A percentile compares a stretch with the other conserved stretches of the same genome.
Conservation (phyloP, 495 filamentous ascomycete genomes). For the Neurospora sp. region DNA sequence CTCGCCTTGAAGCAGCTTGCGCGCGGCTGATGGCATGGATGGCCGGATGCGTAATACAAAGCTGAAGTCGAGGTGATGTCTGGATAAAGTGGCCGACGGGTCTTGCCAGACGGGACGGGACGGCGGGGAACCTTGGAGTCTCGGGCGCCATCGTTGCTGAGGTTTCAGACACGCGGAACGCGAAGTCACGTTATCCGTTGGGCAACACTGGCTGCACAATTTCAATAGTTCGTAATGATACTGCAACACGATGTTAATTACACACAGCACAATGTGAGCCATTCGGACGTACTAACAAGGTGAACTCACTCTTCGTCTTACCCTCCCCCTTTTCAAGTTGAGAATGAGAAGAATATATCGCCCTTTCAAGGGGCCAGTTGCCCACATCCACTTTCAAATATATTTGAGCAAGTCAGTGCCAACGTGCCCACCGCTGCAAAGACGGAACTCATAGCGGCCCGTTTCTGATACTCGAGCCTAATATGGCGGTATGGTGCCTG, state of each 20-base stretch:
- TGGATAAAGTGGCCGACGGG: background rate
- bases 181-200: background rate
- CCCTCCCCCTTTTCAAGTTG: background rate
- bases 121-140: background rate
- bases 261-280: background rate
- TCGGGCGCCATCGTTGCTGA: background rate
- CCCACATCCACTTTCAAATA: background rate
- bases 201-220: background rate
- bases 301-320: background rate
- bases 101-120: background rate
- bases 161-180: conserved; percentile 2
- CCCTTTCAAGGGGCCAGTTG: background rate
- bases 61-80: background rate
- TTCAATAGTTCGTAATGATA: background rate
- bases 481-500: background rate
- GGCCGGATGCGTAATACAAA: background rate
- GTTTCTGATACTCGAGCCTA: background rate
- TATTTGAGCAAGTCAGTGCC: background rate
- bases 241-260: background rate
- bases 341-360: background rate
- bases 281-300: background rate
- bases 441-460: background rate
- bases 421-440: background rate
- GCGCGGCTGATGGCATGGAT: background rate
- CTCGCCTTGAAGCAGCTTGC: background rate